Evolutionary conservation across 768 basidiomycete genomes (phyloP), one percentile per base, ranked within the genome.

Genomic region (Russula vinacea): DNA sequence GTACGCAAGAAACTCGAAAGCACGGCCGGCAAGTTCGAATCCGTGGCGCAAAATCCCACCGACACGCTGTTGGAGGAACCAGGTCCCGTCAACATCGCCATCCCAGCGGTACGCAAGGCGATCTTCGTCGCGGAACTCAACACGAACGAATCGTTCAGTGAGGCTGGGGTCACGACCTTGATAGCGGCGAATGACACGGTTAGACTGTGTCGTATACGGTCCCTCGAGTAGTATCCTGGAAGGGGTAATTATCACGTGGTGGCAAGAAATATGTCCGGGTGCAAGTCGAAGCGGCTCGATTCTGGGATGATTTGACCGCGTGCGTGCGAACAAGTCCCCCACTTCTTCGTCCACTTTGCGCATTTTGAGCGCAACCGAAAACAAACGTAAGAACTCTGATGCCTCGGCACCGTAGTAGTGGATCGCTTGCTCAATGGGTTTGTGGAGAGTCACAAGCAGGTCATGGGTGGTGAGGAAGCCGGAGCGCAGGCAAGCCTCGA

Each of bases 81-180:
- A 71, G 2, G 74, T 71, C 0, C 82, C 83, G 65, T 90, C 87
- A 6, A 88, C 83, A 44, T 83, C 83, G 11, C 83, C 79, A 60
- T 83, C 83, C 88, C 88, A 90, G 14, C 84, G 81, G 65, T 88
- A 88, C 42, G 83, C 80, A n/a, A 89, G 78, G 39, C 80, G 79
- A 68, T 94, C 89, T 75, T 95, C 92, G 61, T 94, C 92, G 5
- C 88, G 83, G 69, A 94, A 92, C 68, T 90, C 86, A 29, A 94
- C 91, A 11, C 93, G 85, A 35, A 95, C 71, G 71, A 95, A 95
- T 68, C 83, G 77, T 35, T 89, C 83, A 52, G 86, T 78, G 62
- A 81, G 82, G 0, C 79, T 80, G 53, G 75, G 71, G 35, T 60
- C 62, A 8, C 22, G 53, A 2, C 33, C 33, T 19, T 56, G 59